Conservation (phyloP, 352 stramenopile genomes). For the Globisporangium orthogonon region DNA sequence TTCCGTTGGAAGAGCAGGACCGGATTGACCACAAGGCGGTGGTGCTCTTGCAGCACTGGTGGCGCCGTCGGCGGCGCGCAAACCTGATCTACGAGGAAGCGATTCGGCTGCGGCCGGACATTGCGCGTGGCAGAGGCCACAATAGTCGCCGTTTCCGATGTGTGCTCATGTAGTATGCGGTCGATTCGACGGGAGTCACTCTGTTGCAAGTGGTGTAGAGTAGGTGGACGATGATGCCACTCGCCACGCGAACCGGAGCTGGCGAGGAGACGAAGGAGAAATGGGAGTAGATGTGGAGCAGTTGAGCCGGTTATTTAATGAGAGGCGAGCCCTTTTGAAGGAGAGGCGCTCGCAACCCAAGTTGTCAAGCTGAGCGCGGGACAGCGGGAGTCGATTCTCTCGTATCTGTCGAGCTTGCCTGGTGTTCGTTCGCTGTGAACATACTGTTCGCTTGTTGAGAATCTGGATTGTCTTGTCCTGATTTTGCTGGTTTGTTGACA, state of each 20-base stretch:
- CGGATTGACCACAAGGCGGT: constrained; percentile 80
- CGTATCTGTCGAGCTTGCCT: too few relatives aligned
- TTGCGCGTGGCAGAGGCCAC: constrained; percentile 19
- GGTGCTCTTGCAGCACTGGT: constrained; percentile 80
- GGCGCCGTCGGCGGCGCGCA: constrained; percentile 62
- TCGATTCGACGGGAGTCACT: background rate
- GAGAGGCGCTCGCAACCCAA: background rate
- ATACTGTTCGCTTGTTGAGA: too few relatives aligned
- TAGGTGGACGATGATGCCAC: background rate
- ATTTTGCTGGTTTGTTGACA: too few relatives aligned
- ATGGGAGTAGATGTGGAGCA: background rate
- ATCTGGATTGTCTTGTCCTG: too few relatives aligned
- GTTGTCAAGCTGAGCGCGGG: too few relatives aligned
- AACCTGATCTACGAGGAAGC: constrained; percentile 56
- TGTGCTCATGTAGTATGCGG: constrained; percentile 15
- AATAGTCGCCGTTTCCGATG: constrained; percentile 17
- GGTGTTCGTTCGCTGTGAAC: too few relatives aligned
- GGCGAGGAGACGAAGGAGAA: background rate
- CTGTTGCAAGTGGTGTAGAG: background rate
- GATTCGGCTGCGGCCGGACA: constrained; percentile 47
- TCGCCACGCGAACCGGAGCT: background rate
- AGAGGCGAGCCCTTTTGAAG: background rate
- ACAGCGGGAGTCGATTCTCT: too few relatives aligned
- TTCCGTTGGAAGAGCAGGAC: constrained; percentile 86
- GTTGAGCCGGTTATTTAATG: background rate